Evolutionary conservation across 1,284 basidiomycete genomes (phyloP).

Genomic region (Apiotrichum veenhuisii): DNA sequence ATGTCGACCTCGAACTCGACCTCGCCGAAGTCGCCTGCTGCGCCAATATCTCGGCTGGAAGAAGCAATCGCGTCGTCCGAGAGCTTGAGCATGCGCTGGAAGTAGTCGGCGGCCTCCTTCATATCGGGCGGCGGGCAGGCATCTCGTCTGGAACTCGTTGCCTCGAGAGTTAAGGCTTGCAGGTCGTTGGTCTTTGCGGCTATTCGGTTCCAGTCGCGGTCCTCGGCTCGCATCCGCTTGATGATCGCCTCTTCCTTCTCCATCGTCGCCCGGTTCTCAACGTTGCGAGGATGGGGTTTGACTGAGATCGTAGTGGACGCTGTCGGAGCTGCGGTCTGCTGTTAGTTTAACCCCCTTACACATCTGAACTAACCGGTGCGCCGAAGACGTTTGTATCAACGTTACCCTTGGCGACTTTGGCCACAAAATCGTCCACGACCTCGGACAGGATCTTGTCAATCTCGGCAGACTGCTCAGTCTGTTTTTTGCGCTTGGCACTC

Average conservation of each 20-base stretch:
- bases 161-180: conserved; percentile 2
- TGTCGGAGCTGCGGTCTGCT: conserved; percentile 12
- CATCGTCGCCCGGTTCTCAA: conserved; percentile 35
- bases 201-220: conserved; percentile 40
- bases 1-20: conserved; percentile 50
- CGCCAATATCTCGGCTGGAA: conserved; percentile 28
- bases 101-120: conserved; percentile 28
- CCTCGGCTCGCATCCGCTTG: conserved; percentile 41
- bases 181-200: conserved; percentile 29
- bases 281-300: conserved; percentile 46
- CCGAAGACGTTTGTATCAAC: conserved; percentile 47
- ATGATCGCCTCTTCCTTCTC: conserved; percentile 37
- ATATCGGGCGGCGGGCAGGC: conserved; percentile 20
- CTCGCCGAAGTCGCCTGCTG: conserved; percentile 36
- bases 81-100: conserved; percentile 30
- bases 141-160: conserved; percentile 1
- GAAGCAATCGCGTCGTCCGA: conserved; percentile 34
- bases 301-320: conserved; percentile 20
- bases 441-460: conserved; percentile 43
- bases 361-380: conserved; percentile 21
- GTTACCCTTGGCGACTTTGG: conserved; percentile 38
- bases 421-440: conserved; percentile 45
- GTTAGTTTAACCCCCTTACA: background rate
- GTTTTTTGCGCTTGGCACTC: conserved; percentile 29
- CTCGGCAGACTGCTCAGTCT: conserved; percentile 24